Percentiles rank a stretch among this genome's conserved stretches.
phyloP scores from a whole-genome alignment of 495 filamentous ascomycete genomes.

The Podospora australis region DNA sequence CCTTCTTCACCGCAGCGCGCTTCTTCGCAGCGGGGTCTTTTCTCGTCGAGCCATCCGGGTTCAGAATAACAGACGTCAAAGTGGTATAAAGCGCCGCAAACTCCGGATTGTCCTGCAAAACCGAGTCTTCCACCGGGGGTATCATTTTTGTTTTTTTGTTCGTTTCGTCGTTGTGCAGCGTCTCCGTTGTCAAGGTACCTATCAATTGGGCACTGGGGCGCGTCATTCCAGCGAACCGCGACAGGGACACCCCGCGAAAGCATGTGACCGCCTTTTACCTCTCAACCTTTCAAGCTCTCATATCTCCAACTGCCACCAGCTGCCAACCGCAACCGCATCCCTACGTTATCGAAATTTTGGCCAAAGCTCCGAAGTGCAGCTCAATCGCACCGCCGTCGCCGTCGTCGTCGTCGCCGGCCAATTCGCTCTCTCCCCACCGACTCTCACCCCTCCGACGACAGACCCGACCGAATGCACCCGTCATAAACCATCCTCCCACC shows the following conservation, averaged over 20 bases:
- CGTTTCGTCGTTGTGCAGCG: background rate
- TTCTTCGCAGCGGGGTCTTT: slow-evolving; percentile 47
- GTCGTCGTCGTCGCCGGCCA: background rate
- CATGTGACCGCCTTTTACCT: slow-evolving; percentile 12
- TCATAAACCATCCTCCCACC: background rate
- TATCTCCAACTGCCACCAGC: background rate
- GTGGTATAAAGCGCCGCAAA: slow-evolving; percentile 59
- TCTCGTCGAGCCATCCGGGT: slow-evolving; percentile 57
- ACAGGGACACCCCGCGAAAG: slow-evolving; percentile 12
- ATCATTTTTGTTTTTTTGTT: slow-evolving; percentile 44
- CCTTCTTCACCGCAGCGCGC: slow-evolving; percentile 46
- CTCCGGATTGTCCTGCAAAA: slow-evolving; percentile 57
- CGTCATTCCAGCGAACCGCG: background rate
- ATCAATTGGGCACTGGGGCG: background rate
- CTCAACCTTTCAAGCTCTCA: background rate
- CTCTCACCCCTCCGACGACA: background rate
- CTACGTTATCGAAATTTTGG: slow-evolving; percentile 17
- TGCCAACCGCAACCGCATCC: slow-evolving; percentile 6
- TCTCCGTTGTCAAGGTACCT: background rate
- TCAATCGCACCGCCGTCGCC: background rate
- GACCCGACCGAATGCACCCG: background rate
- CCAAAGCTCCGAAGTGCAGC: background rate
- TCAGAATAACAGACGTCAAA: slow-evolving; percentile 51
- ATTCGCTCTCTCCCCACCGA: background rate
- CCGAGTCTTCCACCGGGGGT: slow-evolving; percentile 54